These are phyloP conservation scores for Termitomyces sp. DNA, from an alignment of 1,284 basidiomycete genomes.

Conservation along the genomic window DNA sequence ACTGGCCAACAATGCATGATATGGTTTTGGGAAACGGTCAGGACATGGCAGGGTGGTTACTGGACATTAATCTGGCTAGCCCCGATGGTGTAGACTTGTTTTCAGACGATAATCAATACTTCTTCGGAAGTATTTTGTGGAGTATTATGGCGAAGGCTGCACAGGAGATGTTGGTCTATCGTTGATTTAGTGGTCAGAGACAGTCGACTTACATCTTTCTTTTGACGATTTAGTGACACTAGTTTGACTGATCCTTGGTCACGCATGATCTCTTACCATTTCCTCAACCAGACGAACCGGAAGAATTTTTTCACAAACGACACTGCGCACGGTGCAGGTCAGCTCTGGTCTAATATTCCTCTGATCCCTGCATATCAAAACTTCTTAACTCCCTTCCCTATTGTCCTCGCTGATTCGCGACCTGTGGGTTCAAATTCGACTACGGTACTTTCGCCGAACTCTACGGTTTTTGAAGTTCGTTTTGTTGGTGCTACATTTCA, in stretches of 20 bases:
- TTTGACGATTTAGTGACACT: constrained; percentile 41
- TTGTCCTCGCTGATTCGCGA: constrained; percentile 51
- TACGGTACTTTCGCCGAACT: constrained; percentile 35
- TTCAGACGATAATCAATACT: constrained; percentile 47
- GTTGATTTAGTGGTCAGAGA: background rate
- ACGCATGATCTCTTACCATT: constrained; percentile 62
- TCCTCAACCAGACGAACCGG: constrained; percentile 56
- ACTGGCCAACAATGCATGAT: constrained; percentile 48
- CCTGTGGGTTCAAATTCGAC: constrained; percentile 42
- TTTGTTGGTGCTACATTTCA: background rate
- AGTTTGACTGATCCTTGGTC: constrained; percentile 61
- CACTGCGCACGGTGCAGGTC: constrained; percentile 58
- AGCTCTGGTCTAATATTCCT: constrained; percentile 58
- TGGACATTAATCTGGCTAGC: constrained; percentile 50
- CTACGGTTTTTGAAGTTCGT: constrained; percentile 57
- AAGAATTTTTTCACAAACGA: constrained; percentile 56
- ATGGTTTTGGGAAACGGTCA: constrained; percentile 51
- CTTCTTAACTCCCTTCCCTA: constrained; percentile 49
- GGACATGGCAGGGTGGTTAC: constrained; percentile 50
- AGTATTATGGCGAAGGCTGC: constrained; percentile 54
- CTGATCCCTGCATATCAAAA: constrained; percentile 42
- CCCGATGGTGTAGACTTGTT: constrained; percentile 46
- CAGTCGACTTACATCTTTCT: background rate
- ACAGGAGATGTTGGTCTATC: constrained; percentile 42
- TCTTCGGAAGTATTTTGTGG: constrained; percentile 55